phyloP scores from a whole-genome alignment of 805 yeast genomes.

The Alloascoidea africana region DNA sequence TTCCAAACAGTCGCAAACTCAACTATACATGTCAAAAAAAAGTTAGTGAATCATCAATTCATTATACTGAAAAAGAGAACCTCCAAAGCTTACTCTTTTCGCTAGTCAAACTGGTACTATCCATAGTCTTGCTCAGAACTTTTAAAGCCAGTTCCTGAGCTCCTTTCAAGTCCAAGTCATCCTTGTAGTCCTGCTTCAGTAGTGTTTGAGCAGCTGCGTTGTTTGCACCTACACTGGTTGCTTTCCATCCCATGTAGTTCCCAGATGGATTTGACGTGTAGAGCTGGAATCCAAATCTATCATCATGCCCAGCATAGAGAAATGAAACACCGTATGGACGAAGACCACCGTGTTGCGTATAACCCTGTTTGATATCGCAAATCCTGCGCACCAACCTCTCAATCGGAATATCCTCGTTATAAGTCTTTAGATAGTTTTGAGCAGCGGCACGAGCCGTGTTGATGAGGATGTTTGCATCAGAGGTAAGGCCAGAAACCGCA shows the following conservation, averaged over 20 bases:
- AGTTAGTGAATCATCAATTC: not conserved
- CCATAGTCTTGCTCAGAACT: conserved; percentile 89
- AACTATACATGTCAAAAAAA: conserved; percentile 15
- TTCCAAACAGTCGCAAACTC: conserved; percentile 76
- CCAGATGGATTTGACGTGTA: conserved; percentile 96
- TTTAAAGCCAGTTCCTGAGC: conserved; percentile 83
- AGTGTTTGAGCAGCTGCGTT: conserved; percentile 92
- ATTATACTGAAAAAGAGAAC: not conserved
- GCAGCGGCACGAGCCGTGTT: conserved; percentile 77
- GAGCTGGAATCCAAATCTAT: conserved; percentile 76
- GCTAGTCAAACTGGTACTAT: conserved; percentile 66
- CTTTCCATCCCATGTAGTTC: conserved; percentile 97
- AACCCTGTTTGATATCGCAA: conserved; percentile 93
- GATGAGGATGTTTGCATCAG: conserved; percentile 87
- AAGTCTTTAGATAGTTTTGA: conserved; percentile 72
- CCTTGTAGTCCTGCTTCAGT: conserved; percentile 88
- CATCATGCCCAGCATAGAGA: conserved; percentile 91
- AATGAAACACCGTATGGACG: conserved; percentile 98
- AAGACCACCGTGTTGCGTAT: conserved; percentile 96
- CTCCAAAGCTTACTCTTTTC: conserved; percentile 59
- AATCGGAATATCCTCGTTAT: conserved; percentile 89
- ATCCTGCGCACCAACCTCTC: conserved; percentile 77
- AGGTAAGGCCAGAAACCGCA: conserved; percentile 97
- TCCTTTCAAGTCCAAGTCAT: conserved; percentile 46
- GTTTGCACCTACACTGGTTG: conserved; percentile 93